A percentile compares a stretch with the other conserved stretches of the same genome.
These are phyloP conservation scores for Monosporascus sp. DNA, from an alignment of 2,329 filamentous ascomycete genomes.

Conservation along the genomic window DNA sequence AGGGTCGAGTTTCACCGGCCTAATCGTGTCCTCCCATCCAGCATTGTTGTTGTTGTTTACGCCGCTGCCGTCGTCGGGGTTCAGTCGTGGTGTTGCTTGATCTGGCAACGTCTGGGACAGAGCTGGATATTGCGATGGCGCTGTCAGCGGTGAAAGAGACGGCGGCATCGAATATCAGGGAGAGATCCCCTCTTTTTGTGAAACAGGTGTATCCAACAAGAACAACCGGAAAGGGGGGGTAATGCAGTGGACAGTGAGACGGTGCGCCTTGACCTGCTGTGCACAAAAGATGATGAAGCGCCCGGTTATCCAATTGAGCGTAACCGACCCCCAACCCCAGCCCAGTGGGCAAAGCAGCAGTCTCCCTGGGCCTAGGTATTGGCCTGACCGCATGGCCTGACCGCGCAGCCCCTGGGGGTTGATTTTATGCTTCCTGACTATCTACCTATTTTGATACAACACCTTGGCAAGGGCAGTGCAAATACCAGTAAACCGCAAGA, in stretches of 20 bases:
- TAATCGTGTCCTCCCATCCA: conserved; percentile 48
- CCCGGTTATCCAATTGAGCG: neutral
- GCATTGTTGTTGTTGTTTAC: conserved; percentile 28
- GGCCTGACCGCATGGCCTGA: neutral
- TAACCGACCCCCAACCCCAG: neutral
- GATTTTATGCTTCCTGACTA: too few species aligned
- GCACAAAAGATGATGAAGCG: conserved; percentile 5
- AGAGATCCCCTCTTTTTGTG: conserved; percentile 24
- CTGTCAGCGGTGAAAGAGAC: conserved; percentile 19
- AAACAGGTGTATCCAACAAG: conserved; percentile 19
- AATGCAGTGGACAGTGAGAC: conserved; percentile 9
- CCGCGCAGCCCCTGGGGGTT: neutral
- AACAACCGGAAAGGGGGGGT: conserved; percentile 13
- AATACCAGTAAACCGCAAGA: neutral
- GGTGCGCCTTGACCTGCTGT: conserved; percentile 11
- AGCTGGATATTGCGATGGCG: conserved; percentile 34
- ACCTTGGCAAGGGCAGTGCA: neutral
- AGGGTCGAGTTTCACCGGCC: conserved; percentile 38
- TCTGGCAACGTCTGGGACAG: conserved; percentile 57
- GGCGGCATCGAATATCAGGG: conserved; percentile 12
- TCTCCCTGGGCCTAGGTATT: neutral
- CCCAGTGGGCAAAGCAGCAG: neutral
- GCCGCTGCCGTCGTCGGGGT: conserved; percentile 24
- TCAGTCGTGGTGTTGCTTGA: conserved; percentile 44
- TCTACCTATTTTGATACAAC: neutral